Percentiles rank a stretch among this genome's conserved stretches.
Conservation (phyloP, 345 rosid species). For the Schrenkiella parvula region DNA sequence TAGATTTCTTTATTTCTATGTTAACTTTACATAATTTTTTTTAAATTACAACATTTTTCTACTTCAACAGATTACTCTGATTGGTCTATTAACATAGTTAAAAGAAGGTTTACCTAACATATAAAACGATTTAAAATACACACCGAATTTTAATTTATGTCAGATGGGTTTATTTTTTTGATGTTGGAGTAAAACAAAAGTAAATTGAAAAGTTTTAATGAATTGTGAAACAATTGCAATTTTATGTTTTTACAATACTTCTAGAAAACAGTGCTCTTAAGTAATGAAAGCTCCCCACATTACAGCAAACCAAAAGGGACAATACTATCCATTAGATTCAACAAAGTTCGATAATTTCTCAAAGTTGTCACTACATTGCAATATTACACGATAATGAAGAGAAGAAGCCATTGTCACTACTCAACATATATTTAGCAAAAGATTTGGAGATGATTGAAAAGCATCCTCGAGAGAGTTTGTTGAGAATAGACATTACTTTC, state of each 20-base stretch:
- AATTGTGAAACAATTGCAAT: not conserved
- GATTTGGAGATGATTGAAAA: not conserved
- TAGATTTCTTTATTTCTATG: not conserved
- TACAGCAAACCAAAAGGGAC: not conserved
- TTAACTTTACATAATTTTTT: not conserved
- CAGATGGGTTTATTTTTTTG: not conserved
- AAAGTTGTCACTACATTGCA: conserved; percentile 10
- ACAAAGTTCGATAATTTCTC: not conserved
- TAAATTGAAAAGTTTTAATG: not conserved
- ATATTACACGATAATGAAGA: not conserved
- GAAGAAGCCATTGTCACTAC: conserved; percentile 4
- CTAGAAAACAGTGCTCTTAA: not conserved
- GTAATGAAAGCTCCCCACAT: not conserved
- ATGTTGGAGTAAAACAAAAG: not conserved
- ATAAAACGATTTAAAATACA: not conserved
- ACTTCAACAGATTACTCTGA: not conserved
- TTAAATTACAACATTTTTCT: not conserved
- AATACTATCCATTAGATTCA: not conserved
- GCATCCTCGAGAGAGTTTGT: not conserved
- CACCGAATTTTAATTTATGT: not conserved
- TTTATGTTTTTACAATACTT: not conserved
- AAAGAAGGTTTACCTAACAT: not conserved
- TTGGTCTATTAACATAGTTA: not conserved
- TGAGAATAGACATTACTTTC: conserved; percentile 24
- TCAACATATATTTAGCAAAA: conserved; percentile 5